Evolutionary conservation across 2,329 filamentous ascomycete species (phyloP), one percentile per base, ranked within the genome.

Genomic region (Aspergillus transmontanensis): DNA sequence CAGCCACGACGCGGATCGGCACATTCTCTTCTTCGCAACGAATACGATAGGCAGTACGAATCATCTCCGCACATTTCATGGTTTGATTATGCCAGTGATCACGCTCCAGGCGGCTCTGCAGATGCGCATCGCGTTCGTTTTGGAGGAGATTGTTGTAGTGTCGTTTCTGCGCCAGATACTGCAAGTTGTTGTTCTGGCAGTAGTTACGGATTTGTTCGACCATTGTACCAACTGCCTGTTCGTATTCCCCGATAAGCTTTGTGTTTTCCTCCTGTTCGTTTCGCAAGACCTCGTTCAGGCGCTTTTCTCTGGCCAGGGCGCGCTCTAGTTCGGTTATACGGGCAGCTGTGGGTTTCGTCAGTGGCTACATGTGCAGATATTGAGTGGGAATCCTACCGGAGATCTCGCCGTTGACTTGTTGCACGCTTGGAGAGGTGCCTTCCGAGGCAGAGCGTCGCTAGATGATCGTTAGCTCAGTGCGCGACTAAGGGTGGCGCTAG

Each of bases 161-260:
- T 48, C 75, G 76, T 65, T 81, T 81, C 65, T 83, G 80, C 6
- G 78, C 72, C 7, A 83, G 75, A 63, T 78, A 82, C 55, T 82
- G 76, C 72, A 79, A 77, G 63, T 83, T 82, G 69, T 82, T 82
- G 71, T 81, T 81, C 64, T 79, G 79, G 69, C 80, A 82, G 67
- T 83, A 83, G 68, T 80, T 81, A 62, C 82, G 82, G 59, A 84
- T 82, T 64, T 83, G 81, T 59, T 84, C 82, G 21, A 83, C 80
- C 72, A 83, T 81, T 7, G 75, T 77, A 45, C 81, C 81, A 30
- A 84, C 73, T 11, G 73, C 76, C 16, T 77, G 73, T 66, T 84
- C 82, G 64, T 83, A 84, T 66, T 83, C 80, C 23, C 76, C 78
- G 30, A 84, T 81, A 41, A 84, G 66, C 58, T 78, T 80, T 57